Base-by-base conservation (phyloP, 2,329 filamentous ascomycete species). In the Fusarium chlamydosporum region DNA sequence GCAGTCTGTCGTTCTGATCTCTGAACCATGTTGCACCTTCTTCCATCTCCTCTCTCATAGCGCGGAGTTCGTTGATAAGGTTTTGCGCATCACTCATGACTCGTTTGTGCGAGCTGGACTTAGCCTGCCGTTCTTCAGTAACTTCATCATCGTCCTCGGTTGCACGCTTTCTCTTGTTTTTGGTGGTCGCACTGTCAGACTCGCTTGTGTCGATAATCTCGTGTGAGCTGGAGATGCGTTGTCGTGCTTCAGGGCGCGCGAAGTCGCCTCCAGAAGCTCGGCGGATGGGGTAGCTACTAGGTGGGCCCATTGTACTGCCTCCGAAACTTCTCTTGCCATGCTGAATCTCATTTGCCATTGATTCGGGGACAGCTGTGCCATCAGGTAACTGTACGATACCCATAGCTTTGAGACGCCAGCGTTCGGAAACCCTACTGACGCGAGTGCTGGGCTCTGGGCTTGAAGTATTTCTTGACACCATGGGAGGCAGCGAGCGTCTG, bases 311-410 rank as follows among this genome's bases (percentile, higher is more conserved):
- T 9, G 57, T 65, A 10, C 82, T 79, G 3, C 80, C 63, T 4
- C 79, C 79, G 1, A 76, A 71, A 8, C 78, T 78, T 63, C 79
- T 82, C 27, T 80, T 80, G 45, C 80, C 78, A 55, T 78, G 76
- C 40, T 81, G 73, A 69, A 84, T 81, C 27, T 85, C 81, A 35
- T 80, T 71, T 13, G 83, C 84, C 40, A 88, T 77, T 4, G 80
- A 79, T 65, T 88, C 85, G 7, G 85, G 85, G 4, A 86, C 70
- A 63, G 84, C 85, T 47, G 83, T 81, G n/a, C 85, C 82, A 64
- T 88, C 82, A 6, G 83, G 80, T 80, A 86, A 82, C 64, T 82
- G 83, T 4, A 86, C 83, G 18, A 87, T 80, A 11, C 82, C 83
- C 82, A 84, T 83, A 41, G 82, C 82, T 52, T 83, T 84, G 59